phyloP scores from a whole-genome alignment of 192 early-diverging fungal species.

The Allomyces macrogynus region DNA sequence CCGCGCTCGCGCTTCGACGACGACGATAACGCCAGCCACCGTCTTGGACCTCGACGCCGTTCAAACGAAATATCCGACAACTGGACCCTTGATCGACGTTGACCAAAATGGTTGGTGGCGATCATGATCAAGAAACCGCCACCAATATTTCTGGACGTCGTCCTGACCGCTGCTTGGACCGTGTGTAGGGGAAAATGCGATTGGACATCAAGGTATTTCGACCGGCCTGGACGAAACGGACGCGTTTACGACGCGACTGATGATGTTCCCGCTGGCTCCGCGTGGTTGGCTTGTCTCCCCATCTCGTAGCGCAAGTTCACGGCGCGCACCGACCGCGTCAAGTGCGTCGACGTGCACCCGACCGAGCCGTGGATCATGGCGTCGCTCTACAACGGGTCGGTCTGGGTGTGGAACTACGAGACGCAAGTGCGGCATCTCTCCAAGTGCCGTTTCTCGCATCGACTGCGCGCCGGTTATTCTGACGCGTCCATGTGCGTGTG shows the following conservation, averaged over 20 bases:
- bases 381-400: constrained; percentile 85
- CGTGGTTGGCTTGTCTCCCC: neutral
- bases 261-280: no score
- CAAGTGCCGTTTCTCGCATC: neutral
- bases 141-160: no score
- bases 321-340: constrained; percentile 74
- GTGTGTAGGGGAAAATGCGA: neutral
- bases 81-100: no score
- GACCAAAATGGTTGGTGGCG: no score
- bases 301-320: constrained; percentile 32
- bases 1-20: no score
- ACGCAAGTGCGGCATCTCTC: constrained; percentile 44
- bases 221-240: neutral
- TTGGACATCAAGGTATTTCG: neutral
- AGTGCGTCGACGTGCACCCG: constrained; percentile 95
- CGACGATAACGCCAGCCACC: no score
- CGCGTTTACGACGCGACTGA: no score
- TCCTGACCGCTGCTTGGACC: no score
- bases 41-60: no score
- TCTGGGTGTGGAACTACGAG: constrained; percentile 97
- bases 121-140: no score
- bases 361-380: constrained; percentile 97
- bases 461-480: neutral
- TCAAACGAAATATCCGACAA: no score
- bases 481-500: neutral